A percentile compares a stretch with the other conserved stretches of the same genome.
These are phyloP conservation scores for Podosphaera xanthii DNA, from an alignment of 2,329 filamentous ascomycete species.

Conservation along the genomic window DNA sequence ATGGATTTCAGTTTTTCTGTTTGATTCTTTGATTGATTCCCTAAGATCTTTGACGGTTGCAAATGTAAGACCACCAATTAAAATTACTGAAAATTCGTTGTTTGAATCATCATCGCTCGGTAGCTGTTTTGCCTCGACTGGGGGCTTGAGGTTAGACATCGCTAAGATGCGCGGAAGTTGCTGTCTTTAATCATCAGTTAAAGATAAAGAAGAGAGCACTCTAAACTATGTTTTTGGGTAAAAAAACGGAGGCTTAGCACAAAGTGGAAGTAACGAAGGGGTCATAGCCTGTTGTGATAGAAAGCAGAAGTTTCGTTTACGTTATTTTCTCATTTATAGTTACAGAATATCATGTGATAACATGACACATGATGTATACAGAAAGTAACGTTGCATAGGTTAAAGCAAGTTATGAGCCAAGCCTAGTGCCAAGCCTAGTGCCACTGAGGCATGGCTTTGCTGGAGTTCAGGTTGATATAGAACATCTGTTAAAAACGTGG, in stretches of 20 bases:
- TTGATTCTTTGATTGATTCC: neutral
- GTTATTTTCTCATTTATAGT: too few species aligned
- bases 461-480: too few species aligned
- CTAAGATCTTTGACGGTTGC: neutral
- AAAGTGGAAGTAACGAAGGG: neutral
- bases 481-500: too few species aligned
- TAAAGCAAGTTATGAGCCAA: too few species aligned
- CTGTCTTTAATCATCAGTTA: neutral
- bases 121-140: neutral
- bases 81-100: neutral
- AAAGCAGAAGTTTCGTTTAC: too few species aligned
- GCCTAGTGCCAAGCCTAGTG: too few species aligned
- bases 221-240: neutral
- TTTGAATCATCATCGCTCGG: neutral
- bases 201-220: neutral
- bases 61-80: neutral
- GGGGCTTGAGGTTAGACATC: neutral
- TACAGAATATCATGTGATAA: too few species aligned
- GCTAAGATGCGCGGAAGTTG: neutral
- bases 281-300: neutral
- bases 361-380: too few species aligned
- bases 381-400: too few species aligned
- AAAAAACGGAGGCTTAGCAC: neutral
- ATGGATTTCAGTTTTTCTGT: neutral
- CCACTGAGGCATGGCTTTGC: too few species aligned